Base-by-base conservation (phyloP, 352 stramenopile species). In the Globisporangium perplexum region DNA sequence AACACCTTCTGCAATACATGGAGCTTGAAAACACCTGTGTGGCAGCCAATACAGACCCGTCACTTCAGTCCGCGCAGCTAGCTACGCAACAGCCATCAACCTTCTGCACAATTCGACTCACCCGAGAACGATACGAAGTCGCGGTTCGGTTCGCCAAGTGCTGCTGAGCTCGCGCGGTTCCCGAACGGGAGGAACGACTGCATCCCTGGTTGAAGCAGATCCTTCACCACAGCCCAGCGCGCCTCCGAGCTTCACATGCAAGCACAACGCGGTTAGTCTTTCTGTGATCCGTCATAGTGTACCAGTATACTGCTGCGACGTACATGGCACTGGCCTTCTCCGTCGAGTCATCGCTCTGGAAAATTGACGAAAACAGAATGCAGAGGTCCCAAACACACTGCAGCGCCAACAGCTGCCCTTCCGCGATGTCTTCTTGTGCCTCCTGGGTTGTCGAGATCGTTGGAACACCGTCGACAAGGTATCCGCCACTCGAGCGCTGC, bases 151-250 rank as follows among this genome's bases (percentile, higher is more conserved):
- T 45, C 41, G 35, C 7, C 36, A 20, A 51, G 35, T 7, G 17
- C 10, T 11, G 23, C 7, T 12, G 39, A 20, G 17, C 39, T 5
- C 22, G 39, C 22, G n/a, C 28, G 28, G 31, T 33, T 63, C 7
- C 58, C 54, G 33, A 80, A 80, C 31, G 70, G 72, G 26, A 83
- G 68, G 41, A 78, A 80, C 33, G 65, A 49, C 4, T 11, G 57
- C 23, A 64, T 74, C n/a, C 53, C 51, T 17, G 60, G 60, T 23
- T 78, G 69, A 14, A 83, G 61, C 10, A 83, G 57, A 7, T 71
- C 58, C 55, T 74, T 76, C 7, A 75, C 71, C 18, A 79, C 48
- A 17, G 60, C 66, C 72, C 72, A 83, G n/a, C 65, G 70, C 24
- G 66, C 63, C 11, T 81, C 66, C 41, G 54, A 69, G 10, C 46